Conservation (phyloP, 495 filamentous ascomycete species). For the Oidiodendron maius region DNA sequence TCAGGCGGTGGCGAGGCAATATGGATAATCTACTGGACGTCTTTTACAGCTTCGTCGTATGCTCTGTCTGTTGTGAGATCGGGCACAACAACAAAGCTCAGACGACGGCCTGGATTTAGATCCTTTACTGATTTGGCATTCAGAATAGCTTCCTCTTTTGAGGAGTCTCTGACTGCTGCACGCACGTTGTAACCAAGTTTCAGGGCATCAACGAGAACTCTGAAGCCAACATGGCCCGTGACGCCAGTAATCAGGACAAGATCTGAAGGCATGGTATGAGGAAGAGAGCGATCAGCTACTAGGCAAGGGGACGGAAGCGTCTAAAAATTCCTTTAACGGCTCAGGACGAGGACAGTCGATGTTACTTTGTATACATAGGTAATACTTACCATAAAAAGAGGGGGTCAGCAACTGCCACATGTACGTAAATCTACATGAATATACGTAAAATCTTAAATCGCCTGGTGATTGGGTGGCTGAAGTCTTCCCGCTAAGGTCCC, state of each 20-base stretch:
- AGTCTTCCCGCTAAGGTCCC: too few species aligned
- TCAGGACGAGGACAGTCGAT: too few species aligned
- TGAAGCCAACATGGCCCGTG: not conserved
- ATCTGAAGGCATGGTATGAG: not conserved
- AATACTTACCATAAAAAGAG: too few species aligned
- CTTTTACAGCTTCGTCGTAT: conserved; percentile 38
- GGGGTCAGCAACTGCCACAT: too few species aligned
- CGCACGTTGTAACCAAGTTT: not conserved
- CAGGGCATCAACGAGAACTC: not conserved
- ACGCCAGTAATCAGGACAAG: not conserved
- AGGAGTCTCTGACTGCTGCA: not conserved
- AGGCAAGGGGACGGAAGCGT: too few species aligned
- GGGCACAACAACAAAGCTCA: conserved; percentile 30
- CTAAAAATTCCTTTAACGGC: too few species aligned
- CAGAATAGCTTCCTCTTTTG: not conserved
- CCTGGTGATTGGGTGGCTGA: too few species aligned
- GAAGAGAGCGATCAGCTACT: too few species aligned
- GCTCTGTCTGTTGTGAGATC: conserved; percentile 34
- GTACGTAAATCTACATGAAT: too few species aligned
- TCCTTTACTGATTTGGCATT: not conserved
- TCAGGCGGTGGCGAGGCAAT: conserved; percentile 30
- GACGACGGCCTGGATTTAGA: not conserved
- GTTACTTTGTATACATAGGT: too few species aligned
- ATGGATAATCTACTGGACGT: conserved; percentile 42
- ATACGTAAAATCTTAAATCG: too few species aligned